Evolutionary conservation across 352 stramenopile genomes (phyloP), one percentile per base, ranked within the genome.

Genomic region (Blastocystis sp.): DNA sequence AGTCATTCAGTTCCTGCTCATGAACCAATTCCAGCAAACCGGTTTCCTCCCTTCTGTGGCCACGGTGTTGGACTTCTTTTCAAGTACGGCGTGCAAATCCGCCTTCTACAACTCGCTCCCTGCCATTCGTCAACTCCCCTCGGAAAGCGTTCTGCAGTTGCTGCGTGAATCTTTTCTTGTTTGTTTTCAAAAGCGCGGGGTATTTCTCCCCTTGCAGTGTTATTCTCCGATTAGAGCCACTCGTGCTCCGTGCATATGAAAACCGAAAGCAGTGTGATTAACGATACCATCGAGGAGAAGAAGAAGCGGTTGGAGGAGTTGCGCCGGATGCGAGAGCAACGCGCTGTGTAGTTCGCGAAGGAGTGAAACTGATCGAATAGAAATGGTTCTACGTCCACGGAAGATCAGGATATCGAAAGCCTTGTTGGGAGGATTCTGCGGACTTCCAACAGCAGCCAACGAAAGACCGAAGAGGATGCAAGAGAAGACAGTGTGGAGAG

Each of bases 281-380:
- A 57, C 9, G 57, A 54, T 6, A 84, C 3, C 28, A 84, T 84
- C 52, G 74, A 84, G 28, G 74, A 66, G 45, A 84, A 84, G 74
- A 84, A 84, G 60, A 54, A 68, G 60, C 48, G 74, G 10, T 59
- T 84, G 7, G 74, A 84, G 60, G 74, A 84, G 43, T 52, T 84
- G 57, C 74, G 74, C 11, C 54, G 60, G n/a, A 42, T 84, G 24
- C 59, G 74, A 52, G 45, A 68, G 42, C 54, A 84, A 19, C 48
- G 74, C 21, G 10, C n/a, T n/a, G 38, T 57, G 74, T 84, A 61
- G 3, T 28, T 45, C n/a, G 6, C 1, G 43, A 2, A 34, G 3
- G 3, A 38, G 14, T 34, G 34, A 1, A 52, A 14, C 48, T 52
- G 17, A 68, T 24, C 28, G 3, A 48, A n/a, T 84, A 84, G 74